Percentiles rank a stretch among this genome's conserved stretches.
These are phyloP conservation scores for Bauhinia variegata DNA, from an alignment of 306 rosid species.

Conservation along the genomic window DNA sequence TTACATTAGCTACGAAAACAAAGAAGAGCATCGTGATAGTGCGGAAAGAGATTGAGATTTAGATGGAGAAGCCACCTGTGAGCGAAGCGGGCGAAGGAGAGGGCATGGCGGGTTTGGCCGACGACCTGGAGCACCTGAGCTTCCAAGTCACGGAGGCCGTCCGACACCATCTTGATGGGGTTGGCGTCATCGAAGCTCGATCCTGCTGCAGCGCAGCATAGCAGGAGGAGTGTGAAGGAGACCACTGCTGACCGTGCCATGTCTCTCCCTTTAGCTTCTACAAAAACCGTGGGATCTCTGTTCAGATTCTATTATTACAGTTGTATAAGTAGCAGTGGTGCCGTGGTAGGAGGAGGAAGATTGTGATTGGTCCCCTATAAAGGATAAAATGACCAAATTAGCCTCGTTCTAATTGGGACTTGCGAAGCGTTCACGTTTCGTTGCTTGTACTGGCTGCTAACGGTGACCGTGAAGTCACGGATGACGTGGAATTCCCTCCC, in stretches of 20 bases:
- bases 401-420: not conserved
- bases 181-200: constrained; percentile 73
- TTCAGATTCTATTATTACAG: not conserved
- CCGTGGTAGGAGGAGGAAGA: too few relatives aligned
- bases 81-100: constrained; percentile 82
- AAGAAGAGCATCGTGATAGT: not conserved
- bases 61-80: constrained; percentile 36
- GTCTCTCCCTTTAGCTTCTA: not conserved
- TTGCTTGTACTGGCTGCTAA: too few relatives aligned
- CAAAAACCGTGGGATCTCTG: not conserved
- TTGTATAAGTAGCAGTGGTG: not conserved
- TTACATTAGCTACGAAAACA: not conserved
- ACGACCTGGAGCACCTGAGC: constrained; percentile 55
- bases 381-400: not conserved
- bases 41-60: not conserved
- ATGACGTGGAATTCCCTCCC: too few relatives aligned
- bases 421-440: too few relatives aligned
- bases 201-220: constrained; percentile 50
- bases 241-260: constrained; percentile 59
- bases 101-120: constrained; percentile 59
- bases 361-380: not conserved
- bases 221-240: constrained; percentile 39
- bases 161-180: constrained; percentile 67
- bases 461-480: too few relatives aligned
- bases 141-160: constrained; percentile 56